Evolutionary conservation across 495 filamentous ascomycete genomes (phyloP), one percentile per base, ranked within the genome.

Genomic region (Xylaria acuta): DNA sequence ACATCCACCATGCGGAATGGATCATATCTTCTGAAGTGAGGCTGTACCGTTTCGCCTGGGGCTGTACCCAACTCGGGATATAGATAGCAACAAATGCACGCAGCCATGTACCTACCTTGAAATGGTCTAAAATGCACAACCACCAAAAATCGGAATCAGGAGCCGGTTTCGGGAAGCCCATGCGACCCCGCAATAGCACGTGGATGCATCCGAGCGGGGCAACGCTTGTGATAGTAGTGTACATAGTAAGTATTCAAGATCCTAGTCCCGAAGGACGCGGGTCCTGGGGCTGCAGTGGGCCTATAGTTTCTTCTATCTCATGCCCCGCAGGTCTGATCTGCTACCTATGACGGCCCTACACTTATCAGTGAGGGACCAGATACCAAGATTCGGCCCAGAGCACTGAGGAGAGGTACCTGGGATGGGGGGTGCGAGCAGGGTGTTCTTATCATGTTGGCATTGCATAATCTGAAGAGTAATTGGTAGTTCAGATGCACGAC

Each of bases 131-230:
- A 3, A 25, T 51, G 45, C 9, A 25, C 20, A 16, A 12, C n/a
- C n/a, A 25, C n/a, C 54, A 36, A 20, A n/a, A 36, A 7, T 59
- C 30, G 14, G 14, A 59, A 16, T n/a, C 30, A 30, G 22, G 40
- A 65, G 43, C 76, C 76, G 71, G 59, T 78, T 76, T 74, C 69
- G 76, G 76, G 73, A 78, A 78, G 62, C 73, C 69, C 51, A 78
- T 63, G 75, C 75, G 71, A 73, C 75, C 75, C 77, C 77, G 73
- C 75, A 77, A 75, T 71, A 70, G 69, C 59, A 69, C 20, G 51
- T 58, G 14, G 45, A 34, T 58, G 65, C 58, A 74, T 45, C 59
- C 72, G 58, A 75, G 65, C 47, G 65, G 65, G 43, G 64, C 64
- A 53, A 5, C 45, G 45, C 56, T 5, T 43, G 74, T 68, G 73